Base-by-base conservation (phyloP, 805 yeast species). In the Ogataea glucozyma region DNA sequence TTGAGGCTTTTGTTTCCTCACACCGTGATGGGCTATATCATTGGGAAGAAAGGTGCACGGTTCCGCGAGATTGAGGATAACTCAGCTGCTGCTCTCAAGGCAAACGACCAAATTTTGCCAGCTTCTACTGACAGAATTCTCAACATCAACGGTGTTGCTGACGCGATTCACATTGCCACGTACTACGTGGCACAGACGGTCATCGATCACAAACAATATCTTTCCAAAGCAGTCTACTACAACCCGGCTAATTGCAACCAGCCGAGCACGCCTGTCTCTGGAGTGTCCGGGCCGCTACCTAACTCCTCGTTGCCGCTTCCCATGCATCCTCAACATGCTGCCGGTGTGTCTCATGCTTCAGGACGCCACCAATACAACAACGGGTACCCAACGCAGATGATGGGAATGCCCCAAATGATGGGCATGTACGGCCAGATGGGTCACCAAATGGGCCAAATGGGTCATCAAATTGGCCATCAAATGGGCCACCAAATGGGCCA, bases 111-210 rank as follows among this genome's bases (percentile, higher is more conserved):
- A 34, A 76, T 82, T 12, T 66, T 88, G 51, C 86, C 93, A 1
- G 76, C 75, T 47, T 83, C 91, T 0, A 86, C 89, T 12, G 96
- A 88, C 60, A 72, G 95, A 45, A 70, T 85, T 16, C 67, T 88
- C 36, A 72, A 80, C 18, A 75, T 88, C 6, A 69, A 75, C 4
- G 96, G 96, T 6, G 91, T 85, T 11, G 88, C 89, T 1, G 95
- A 88, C 65, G 89, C 96, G 2, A 77, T 88, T 31, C 95, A 86
- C 58, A 85, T 87, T 52, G 96, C 96, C 8, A 71, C 81, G 0
- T 86, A 83, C 62, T 84, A 83, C 58, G 73, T 85, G 43, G 81
- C 85, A 1, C 85, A 81, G 60, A 83, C 85, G 3, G 71, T 83
- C 41, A 58, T 80, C 39, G 83, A 80, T 49, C 83, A 81, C 56